These are phyloP conservation scores for Epicoccum sorghinum DNA, from an alignment of 2,329 filamentous ascomycete genomes.

Conservation along the genomic window DNA sequence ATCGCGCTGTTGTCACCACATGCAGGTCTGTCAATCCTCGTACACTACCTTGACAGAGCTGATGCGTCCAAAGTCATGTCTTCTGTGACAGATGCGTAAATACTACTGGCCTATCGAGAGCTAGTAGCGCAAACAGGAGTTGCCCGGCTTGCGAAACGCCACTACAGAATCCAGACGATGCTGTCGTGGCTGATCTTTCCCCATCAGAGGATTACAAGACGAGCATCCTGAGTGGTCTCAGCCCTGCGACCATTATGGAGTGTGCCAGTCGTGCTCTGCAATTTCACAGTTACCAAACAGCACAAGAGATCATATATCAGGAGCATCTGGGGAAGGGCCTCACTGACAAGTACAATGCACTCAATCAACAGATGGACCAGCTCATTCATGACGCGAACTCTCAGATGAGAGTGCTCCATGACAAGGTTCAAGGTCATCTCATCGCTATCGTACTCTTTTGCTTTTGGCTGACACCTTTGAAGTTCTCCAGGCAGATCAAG, in stretches of 20 bases:
- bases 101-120: conserved; percentile 64
- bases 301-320: conserved; percentile 84
- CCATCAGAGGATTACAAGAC: conserved; percentile 91
- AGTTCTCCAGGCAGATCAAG: conserved; percentile 67
- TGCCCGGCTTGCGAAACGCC: conserved; percentile 79
- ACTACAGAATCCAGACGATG: conserved; percentile 76
- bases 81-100: conserved; percentile 81
- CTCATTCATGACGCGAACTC: conserved; percentile 76
- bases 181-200: conserved; percentile 71
- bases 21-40: conserved; percentile 68
- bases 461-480: not conserved
- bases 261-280: conserved; percentile 78
- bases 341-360: conserved; percentile 70
- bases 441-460: not conserved
- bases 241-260: conserved; percentile 82
- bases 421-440: conserved; percentile 65
- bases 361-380: conserved; percentile 73
- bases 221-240: conserved; percentile 80
- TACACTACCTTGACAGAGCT: conserved; percentile 1
- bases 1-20: conserved; percentile 82
- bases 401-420: conserved; percentile 70
- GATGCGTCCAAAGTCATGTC: conserved; percentile 68
- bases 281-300: conserved; percentile 87
- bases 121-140: conserved; percentile 58
- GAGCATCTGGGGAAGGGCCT: conserved; percentile 74